Percentiles rank a stretch among this genome's conserved stretches.
Evolutionary conservation across 1,284 basidiomycete species (phyloP).

Genomic region (Ganoderma resinaceum): DNA sequence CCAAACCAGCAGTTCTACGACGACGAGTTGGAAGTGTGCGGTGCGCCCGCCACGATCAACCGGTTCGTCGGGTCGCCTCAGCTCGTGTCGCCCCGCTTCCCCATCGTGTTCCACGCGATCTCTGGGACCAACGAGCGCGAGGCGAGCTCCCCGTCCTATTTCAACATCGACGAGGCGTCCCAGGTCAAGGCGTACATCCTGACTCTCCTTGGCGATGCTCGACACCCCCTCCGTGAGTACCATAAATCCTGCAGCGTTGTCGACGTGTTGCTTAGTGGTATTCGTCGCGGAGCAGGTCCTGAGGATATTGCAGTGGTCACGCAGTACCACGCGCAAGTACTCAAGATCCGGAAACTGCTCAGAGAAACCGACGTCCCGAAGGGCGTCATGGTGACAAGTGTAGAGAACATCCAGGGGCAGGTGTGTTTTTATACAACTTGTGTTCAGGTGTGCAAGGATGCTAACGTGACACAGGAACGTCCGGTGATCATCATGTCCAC

Average conservation of each 20-base stretch:
- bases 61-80: conserved; percentile 34
- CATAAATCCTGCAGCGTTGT: not conserved
- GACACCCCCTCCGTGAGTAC: conserved; percentile 23
- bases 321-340: conserved; percentile 61
- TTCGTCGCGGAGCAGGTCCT: conserved; percentile 4
- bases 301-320: conserved; percentile 59
- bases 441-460: not conserved
- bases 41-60: conserved; percentile 44
- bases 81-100: conserved; percentile 44
- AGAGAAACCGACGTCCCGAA: conserved; percentile 36
- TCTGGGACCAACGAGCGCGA: conserved; percentile 51
- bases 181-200: conserved; percentile 49
- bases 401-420: conserved; percentile 70
- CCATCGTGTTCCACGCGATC: conserved; percentile 55
- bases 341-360: conserved; percentile 52
- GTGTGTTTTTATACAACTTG: conserved; percentile 41
- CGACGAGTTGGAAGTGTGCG: conserved; percentile 54
- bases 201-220: conserved; percentile 32
- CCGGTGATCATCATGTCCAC: conserved; percentile 54
- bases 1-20: conserved; percentile 65
- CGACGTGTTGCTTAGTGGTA: conserved; percentile 34
- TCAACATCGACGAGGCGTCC: conserved; percentile 53
- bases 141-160: conserved; percentile 55
- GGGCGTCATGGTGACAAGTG: conserved; percentile 59
- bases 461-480: conserved; percentile 44